These are phyloP conservation scores for Hypericum perforatum DNA, from an alignment of 345 rosid species.

Conservation along the genomic window DNA sequence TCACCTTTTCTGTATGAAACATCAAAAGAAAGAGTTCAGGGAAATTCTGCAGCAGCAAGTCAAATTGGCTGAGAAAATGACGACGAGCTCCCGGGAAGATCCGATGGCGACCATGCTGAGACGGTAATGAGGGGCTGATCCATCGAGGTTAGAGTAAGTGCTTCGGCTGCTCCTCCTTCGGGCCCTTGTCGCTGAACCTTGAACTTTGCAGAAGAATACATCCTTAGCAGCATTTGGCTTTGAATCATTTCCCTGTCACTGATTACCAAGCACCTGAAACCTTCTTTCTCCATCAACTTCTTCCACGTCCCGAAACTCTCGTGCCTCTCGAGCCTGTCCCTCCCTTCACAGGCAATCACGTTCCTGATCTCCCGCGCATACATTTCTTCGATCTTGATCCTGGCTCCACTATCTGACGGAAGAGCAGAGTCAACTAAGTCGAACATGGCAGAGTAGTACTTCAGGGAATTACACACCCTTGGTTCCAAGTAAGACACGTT, in stretches of 20 bases:
- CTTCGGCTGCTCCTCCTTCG: constrained; percentile 25
- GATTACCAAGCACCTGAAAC: constrained; percentile 46
- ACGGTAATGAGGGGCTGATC: constrained; percentile 81
- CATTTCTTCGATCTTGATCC: constrained; percentile 77
- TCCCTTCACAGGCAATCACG: constrained; percentile 87
- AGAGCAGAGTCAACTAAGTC: constrained; percentile 59
- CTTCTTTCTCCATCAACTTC: constrained; percentile 74
- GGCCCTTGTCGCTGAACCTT: constrained; percentile 33
- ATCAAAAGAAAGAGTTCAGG: constrained; percentile 10
- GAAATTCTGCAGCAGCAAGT: constrained; percentile 19
- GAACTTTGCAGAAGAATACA: constrained; percentile 49
- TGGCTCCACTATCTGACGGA: constrained; percentile 46
- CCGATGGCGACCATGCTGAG: constrained; percentile 70
- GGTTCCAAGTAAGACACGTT: constrained; percentile 41
- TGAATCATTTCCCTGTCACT: constrained; percentile 73
- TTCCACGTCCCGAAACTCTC: constrained; percentile 56
- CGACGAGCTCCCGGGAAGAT: constrained; percentile 55
- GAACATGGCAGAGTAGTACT: constrained; percentile 67
- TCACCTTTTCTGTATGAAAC: constrained; percentile 26
- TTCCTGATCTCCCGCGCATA: constrained; percentile 73
- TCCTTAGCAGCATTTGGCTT: constrained; percentile 75
- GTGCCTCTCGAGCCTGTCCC: constrained; percentile 75
- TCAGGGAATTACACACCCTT: constrained; percentile 61
- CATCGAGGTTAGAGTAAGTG: constrained; percentile 62
- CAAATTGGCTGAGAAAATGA: constrained; percentile 49